Base-by-base conservation (phyloP, 192 early-diverging fungal genomes). In the Backusella morwellensis region DNA sequence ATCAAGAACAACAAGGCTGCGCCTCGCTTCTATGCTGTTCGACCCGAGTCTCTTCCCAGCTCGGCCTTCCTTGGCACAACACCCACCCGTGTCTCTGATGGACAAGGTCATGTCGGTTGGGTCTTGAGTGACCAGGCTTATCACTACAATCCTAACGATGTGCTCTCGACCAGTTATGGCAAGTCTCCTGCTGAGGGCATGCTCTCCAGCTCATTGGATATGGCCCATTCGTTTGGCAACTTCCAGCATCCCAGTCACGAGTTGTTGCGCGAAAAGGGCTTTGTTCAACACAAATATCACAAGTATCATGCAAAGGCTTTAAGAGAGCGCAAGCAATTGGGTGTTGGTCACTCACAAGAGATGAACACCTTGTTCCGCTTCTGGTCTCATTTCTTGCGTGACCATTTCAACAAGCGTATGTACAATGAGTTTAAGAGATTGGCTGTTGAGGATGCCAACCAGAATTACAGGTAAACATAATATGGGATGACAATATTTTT, bases 341-440 rank as follows among this genome's bases (percentile, higher is more conserved):
- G 97, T 21, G 87, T 90, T 21, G 96, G 97, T n/a, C 92, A 91
- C 63, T 94, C 92, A 42, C 95, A 94, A 75, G 96, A 97, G 80
- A 99, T 99, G 97, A 97, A 97, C 89, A 97, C 97, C 11, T 84
- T 99, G 74, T 84, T 80, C 79, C 92, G 96, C 29, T 99, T 99
- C 93, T 99, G 97, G 97, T 95, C 92, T 68, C 96, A 97, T 86
- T 99, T 99, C 83, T 86, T 99, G 82, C 95, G 96, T 83, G 97
- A 99, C 83, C 93, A 93, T 77, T 99, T 95, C 82, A 97, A 96
- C 89, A 90, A 91, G 84, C 90, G 90, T 75, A 97, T 99, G 96
- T 97, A 96, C 82, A 80, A 84, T 63, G 96, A 99, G 85, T 99
- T 99, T 85, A 95, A 94, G 84, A 86, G 90, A 8, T 84, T 97